Conservation (phyloP, 176 grass and related monocot species). For the Paspalum vaginatum region DNA sequence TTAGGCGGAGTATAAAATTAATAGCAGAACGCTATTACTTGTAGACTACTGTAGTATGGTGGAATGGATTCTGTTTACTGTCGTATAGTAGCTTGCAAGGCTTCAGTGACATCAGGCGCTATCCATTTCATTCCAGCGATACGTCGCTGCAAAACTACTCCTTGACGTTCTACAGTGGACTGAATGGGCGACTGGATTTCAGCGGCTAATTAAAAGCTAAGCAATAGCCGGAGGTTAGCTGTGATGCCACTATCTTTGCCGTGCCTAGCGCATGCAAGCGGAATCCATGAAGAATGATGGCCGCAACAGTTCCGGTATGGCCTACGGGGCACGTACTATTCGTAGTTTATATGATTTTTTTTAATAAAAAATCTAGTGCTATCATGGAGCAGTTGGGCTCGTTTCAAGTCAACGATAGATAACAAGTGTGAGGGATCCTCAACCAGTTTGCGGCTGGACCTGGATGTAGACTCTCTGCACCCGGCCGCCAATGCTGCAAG, state of each 20-base stretch:
- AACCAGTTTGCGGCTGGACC: neutral
- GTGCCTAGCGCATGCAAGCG: neutral
- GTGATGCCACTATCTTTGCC: neutral
- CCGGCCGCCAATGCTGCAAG: too few species aligned
- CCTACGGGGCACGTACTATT: neutral
- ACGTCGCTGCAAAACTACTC: neutral
- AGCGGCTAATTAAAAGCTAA: neutral
- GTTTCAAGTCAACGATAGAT: conserved; percentile 31
- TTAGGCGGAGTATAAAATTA: too few species aligned
- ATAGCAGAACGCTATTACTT: too few species aligned
- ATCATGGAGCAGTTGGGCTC: conserved; percentile 23
- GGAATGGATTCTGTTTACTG: neutral
- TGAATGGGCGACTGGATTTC: neutral
- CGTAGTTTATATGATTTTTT: too few species aligned
- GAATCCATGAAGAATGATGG: neutral
- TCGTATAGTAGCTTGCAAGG: neutral
- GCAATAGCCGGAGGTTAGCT: too few species aligned
- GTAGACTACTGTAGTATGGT: neutral
- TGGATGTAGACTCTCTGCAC: neutral
- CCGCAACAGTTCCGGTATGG: conserved; percentile 15
- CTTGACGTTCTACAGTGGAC: neutral
- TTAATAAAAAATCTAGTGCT: neutral
- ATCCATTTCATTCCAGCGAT: neutral
- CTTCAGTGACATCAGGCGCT: neutral
- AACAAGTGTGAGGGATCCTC: conserved; percentile 12